These are phyloP conservation scores for Phellinidium pouzarii DNA, from an alignment of 1,284 basidiomycete genomes.

Conservation along the genomic window DNA sequence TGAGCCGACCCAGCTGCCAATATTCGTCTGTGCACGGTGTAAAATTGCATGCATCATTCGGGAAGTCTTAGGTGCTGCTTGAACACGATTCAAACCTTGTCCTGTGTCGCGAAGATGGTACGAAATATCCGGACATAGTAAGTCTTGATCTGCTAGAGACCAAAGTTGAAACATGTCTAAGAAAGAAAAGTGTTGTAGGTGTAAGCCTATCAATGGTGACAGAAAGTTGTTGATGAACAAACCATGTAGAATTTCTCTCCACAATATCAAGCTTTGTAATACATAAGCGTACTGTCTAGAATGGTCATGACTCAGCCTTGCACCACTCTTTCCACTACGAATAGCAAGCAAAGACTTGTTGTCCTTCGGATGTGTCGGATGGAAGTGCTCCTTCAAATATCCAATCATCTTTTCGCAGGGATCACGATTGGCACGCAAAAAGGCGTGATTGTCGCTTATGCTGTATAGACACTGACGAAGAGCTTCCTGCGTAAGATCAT, in stretches of 20 bases:
- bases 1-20: constrained; percentile 72
- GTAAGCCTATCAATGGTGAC: background rate
- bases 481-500: constrained; percentile 51
- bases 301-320: constrained; percentile 75
- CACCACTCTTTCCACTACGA: constrained; percentile 67
- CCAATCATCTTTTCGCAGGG: constrained; percentile 76
- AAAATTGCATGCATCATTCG: constrained; percentile 80
- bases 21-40: constrained; percentile 68
- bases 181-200: constrained; percentile 7
- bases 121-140: constrained; percentile 61
- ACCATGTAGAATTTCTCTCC: constrained; percentile 80
- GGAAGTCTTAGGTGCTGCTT: constrained; percentile 75
- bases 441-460: constrained; percentile 80
- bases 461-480: constrained; percentile 74
- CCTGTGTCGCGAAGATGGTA: constrained; percentile 79
- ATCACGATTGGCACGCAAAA: constrained; percentile 73
- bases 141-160: constrained; percentile 70
- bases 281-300: constrained; percentile 77
- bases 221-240: constrained; percentile 19
- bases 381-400: constrained; percentile 68
- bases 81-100: constrained; percentile 77
- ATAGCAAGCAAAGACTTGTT: constrained; percentile 63
- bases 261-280: constrained; percentile 73
- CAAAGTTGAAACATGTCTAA: constrained; percentile 80
- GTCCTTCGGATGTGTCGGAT: constrained; percentile 59